Percentiles rank a stretch among this genome's conserved stretches.
These are phyloP conservation scores for Scheffersomyces titani DNA, from an alignment of 1,139 yeast species.

Conservation along the genomic window DNA sequence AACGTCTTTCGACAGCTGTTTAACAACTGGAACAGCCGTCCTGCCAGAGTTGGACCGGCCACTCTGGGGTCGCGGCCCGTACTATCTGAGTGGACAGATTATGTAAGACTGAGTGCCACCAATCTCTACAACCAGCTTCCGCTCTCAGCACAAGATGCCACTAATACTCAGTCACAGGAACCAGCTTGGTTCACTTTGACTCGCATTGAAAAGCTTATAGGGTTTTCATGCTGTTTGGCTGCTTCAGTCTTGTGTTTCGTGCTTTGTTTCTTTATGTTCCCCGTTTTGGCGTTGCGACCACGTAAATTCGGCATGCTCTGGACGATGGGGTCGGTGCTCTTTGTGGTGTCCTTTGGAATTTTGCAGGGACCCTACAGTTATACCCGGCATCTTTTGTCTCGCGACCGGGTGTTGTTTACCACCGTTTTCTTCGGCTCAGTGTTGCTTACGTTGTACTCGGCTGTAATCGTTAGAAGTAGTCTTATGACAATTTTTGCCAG, in stretches of 20 bases:
- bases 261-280: conserved; percentile 79
- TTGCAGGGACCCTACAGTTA: conserved; percentile 90
- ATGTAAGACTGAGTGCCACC: conserved; percentile 43
- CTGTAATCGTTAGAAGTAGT: conserved; percentile 63
- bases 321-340: conserved; percentile 88
- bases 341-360: conserved; percentile 86
- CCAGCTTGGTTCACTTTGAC: conserved; percentile 64
- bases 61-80: conserved; percentile 21
- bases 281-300: conserved; percentile 87
- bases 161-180: conserved; percentile 29
- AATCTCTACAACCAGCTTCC: conserved; percentile 45
- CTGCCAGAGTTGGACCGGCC: conserved; percentile 8
- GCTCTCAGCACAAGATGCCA: conserved; percentile 21
- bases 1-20: conserved; percentile 45
- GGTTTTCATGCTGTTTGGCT: conserved; percentile 74
- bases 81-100: conserved; percentile 49
- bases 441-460: conserved; percentile 60
- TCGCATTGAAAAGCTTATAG: conserved; percentile 75
- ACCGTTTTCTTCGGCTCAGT: conserved; percentile 77
- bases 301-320: conserved; percentile 87
- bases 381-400: conserved; percentile 69
- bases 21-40: conserved; percentile 38
- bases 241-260: conserved; percentile 82
- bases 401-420: conserved; percentile 78
- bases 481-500: conserved; percentile 77